Evolutionary conservation across 805 yeast genomes (phyloP).

Genomic region (Vanderwaltozyma tropicalis): DNA sequence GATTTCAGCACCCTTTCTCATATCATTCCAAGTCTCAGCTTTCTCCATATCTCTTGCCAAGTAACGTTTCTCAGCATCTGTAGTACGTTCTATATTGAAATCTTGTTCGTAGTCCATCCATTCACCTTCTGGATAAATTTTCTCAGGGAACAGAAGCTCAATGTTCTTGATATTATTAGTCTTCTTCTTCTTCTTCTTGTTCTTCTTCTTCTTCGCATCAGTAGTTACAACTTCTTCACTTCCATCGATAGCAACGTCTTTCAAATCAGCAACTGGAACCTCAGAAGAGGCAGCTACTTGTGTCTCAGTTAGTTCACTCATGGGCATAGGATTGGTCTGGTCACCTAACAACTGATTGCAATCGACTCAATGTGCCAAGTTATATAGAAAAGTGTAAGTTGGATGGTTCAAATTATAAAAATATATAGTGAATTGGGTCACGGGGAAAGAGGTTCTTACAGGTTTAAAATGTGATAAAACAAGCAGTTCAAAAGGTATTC

Average conservation of each 20-base stretch:
- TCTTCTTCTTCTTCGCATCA: conserved; percentile 34
- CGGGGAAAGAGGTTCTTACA: too few relatives aligned
- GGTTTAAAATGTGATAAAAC: too few relatives aligned
- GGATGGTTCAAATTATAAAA: too few relatives aligned
- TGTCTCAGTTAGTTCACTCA: too few relatives aligned
- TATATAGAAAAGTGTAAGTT: too few relatives aligned
- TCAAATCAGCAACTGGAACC: conserved; percentile 1
- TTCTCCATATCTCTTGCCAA: conserved; percentile 47
- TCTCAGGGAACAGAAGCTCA: conserved; percentile 56
- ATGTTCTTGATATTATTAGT: conserved; percentile 50
- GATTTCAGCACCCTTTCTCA: conserved; percentile 92
- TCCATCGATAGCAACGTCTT: conserved; percentile 3
- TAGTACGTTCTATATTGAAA: conserved; percentile 60
- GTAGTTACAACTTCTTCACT: conserved; percentile 3
- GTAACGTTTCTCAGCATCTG: conserved; percentile 79
- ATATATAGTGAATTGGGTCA: too few relatives aligned
- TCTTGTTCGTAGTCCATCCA: conserved; percentile 64
- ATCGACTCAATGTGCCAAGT: too few relatives aligned
- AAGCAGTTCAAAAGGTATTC: too few relatives aligned
- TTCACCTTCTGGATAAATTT: conserved; percentile 76
- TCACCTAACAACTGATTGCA: too few relatives aligned
- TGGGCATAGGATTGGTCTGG: too few relatives aligned
- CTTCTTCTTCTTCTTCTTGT: conserved; percentile 50
- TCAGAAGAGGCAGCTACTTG: too few relatives aligned
- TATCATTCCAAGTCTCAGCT: conserved; percentile 64